Base-by-base conservation (phyloP, 2,329 filamentous ascomycete genomes). In the Capronia epimyces region DNA sequence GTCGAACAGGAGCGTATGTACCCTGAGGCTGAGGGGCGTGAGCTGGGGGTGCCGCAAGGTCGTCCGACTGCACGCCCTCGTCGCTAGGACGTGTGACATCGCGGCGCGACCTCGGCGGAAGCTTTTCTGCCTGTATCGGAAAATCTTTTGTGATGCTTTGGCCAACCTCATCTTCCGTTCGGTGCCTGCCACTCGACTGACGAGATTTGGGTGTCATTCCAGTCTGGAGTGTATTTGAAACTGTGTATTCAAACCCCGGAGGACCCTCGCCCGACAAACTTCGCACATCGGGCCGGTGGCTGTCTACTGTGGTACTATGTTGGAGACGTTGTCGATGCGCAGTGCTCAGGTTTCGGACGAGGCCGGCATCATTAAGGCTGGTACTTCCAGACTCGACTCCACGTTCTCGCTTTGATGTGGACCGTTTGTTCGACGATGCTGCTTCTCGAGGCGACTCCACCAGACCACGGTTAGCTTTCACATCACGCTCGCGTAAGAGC, bases 401-500 rank as follows among this genome's bases (percentile, higher is more conserved):
- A 7, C 18, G 49, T 5, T 56, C 50, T 15, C 46, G 46, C 37
- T 49, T 47, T 3, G 46, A 42, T 20, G 20, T 24, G 13, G 50
- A 43, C 4, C 44, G 46, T 40, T 25, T 52, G 12, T 36, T 36
- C 7, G 46, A 42, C 15, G 40, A 36, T 12, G 42, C 24, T 18
- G 22, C 27, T 29, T 42, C 46, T 31, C 22, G 45, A 45, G 52
- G 44, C 12, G 52, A 45, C 12, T 32, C 37, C 6, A 29, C 34
- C 24, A 20, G 16, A 3, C 29, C 34, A 24, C 39, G 36, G 16
- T 20, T 40, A 21, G 36, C 15, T 34, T 50, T 52, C 24, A 66
- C 65, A 49, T 70, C 64, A 3, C 66, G 64, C 63, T 91, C 83
- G 60, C 83, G 80, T 15, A 84, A 79, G 37, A 80, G 79, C 60